A percentile compares a stretch with the other conserved stretches of the same genome.
Evolutionary conservation across 768 basidiomycete genomes (phyloP).

Genomic region (Tubosaeta sp.): DNA sequence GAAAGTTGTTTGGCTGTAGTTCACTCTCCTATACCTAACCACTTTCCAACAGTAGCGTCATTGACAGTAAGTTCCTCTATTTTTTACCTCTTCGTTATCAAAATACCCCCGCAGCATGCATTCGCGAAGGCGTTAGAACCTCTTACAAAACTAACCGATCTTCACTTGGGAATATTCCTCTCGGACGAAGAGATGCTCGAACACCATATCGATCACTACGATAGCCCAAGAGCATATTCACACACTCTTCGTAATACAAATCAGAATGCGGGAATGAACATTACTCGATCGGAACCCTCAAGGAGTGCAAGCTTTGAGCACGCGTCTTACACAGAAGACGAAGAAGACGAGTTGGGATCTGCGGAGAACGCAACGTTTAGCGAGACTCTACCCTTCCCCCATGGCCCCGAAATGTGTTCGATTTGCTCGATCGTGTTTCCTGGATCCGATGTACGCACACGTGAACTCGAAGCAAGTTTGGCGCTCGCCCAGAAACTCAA

Average conservation of each 20-base stretch:
- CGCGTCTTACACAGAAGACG: too few relatives aligned
- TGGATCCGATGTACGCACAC: too few relatives aligned
- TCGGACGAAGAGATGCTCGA: slow-evolving; percentile 50
- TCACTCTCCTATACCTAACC: slow-evolving; percentile 62
- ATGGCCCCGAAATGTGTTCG: too few relatives aligned
- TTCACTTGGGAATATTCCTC: slow-evolving; percentile 62
- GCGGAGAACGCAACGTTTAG: too few relatives aligned
- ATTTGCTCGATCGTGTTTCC: too few relatives aligned
- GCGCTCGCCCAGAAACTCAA: too few relatives aligned
- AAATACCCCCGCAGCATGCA: slow-evolving; percentile 31
- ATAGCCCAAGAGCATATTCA: slow-evolving; percentile 21
- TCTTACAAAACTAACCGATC: slow-evolving; percentile 42
- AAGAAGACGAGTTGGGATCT: too few relatives aligned
- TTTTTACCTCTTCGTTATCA: neutral
- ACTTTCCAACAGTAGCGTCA: slow-evolving; percentile 37
- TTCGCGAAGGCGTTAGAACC: slow-evolving; percentile 44
- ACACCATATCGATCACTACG: slow-evolving; percentile 35
- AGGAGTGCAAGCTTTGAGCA: too few relatives aligned
- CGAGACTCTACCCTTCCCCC: too few relatives aligned
- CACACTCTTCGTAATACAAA: slow-evolving; percentile 10
- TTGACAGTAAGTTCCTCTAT: slow-evolving; percentile 48
- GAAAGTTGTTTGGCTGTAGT: slow-evolving; percentile 49
- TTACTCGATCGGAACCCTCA: too few relatives aligned
- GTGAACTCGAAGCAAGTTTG: too few relatives aligned
- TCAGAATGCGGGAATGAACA: too few relatives aligned